Percentiles rank a stretch among this genome's conserved stretches.
These are phyloP conservation scores for Kwoniella botswanensis DNA, from an alignment of 768 basidiomycete species.

Conservation along the genomic window DNA sequence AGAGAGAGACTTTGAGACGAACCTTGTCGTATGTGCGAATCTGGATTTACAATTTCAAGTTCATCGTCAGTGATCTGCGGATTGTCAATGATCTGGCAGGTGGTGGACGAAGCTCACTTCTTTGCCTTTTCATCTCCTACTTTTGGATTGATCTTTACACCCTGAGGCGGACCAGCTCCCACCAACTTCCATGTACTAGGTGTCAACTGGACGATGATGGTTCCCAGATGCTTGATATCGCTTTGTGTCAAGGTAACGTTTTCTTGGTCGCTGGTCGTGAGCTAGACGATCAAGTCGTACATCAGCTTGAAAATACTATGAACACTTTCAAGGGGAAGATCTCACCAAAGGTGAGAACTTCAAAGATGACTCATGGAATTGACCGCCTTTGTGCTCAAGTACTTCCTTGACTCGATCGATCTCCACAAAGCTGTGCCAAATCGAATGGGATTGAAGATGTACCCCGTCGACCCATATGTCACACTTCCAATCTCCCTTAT, in stretches of 20 bases:
- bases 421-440: neutral
- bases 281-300: neutral
- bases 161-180: neutral
- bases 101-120: neutral
- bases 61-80: neutral
- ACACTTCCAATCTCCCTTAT: slow-evolving; percentile 1
- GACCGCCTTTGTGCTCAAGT: neutral
- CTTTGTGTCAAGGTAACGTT: neutral
- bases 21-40: slow-evolving; percentile 6
- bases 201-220: slow-evolving; percentile 2
- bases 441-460: neutral
- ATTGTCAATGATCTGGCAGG: neutral
- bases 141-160: neutral
- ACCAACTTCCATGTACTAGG: slow-evolving; percentile 4
- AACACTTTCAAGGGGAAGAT: neutral
- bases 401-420: neutral
- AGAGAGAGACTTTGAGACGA: neutral
- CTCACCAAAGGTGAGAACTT: slow-evolving; percentile 12
- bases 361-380: neutral
- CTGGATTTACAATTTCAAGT: neutral
- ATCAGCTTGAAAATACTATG: neutral
- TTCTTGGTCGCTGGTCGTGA: neutral
- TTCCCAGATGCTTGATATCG: neutral
- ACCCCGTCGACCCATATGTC: neutral
- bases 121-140: slow-evolving; percentile 6